These are phyloP conservation scores for Fusarium dimerum DNA, from an alignment of 2,329 filamentous ascomycete species.

Conservation along the genomic window DNA sequence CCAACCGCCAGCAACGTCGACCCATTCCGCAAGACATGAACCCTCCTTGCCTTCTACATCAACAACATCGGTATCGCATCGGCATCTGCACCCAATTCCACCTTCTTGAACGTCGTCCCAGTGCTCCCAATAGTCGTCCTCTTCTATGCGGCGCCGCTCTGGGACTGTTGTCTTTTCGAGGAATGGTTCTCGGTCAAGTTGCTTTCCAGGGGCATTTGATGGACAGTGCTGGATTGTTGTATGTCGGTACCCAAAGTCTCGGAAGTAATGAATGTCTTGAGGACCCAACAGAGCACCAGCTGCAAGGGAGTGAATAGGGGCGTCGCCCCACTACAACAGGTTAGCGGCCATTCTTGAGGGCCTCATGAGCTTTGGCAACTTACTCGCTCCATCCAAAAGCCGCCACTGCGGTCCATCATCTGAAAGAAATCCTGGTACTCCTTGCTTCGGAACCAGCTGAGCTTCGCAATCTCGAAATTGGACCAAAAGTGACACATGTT, in stretches of 20 bases:
- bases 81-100: conserved; percentile 93
- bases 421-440: conserved; percentile 98
- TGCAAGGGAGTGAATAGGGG: conserved; percentile 95
- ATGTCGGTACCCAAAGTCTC: conserved; percentile 96
- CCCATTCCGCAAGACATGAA: conserved; percentile 94
- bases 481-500: conserved; percentile 99
- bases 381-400: conserved; percentile 99
- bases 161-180: conserved; percentile 80
- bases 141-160: conserved; percentile 81
- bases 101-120: conserved; percentile 90
- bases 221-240: conserved; percentile 99
- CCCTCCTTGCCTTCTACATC: conserved; percentile 98
- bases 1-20: conserved; percentile 95
- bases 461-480: conserved; percentile 95
- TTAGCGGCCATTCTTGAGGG: conserved; percentile 23
- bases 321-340: conserved; percentile 83
- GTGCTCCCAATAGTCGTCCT: conserved; percentile 94
- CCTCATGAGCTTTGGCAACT: conserved; percentile 20
- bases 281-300: conserved; percentile 83
- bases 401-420: conserved; percentile 97
- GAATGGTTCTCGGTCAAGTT: conserved; percentile 77
- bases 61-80: conserved; percentile 95
- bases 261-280: conserved; percentile 95
- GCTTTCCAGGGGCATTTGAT: conserved; percentile 86
- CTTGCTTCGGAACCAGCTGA: conserved; percentile 96